Evolutionary conservation across 2,329 filamentous ascomycete genomes (phyloP).

Genomic region (Fusarium bactridioides): DNA sequence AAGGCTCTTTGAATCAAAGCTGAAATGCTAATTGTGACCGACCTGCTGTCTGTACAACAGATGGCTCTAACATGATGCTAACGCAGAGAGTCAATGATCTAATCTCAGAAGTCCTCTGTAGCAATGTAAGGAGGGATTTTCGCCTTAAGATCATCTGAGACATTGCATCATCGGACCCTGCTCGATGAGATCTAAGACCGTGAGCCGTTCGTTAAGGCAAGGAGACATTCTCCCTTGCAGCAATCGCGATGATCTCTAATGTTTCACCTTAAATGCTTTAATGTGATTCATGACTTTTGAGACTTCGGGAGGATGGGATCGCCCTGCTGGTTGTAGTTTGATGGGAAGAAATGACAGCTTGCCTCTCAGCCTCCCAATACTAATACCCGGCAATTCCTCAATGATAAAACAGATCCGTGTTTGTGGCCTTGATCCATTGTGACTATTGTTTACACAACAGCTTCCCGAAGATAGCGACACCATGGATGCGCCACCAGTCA

Average conservation of each 20-base stretch:
- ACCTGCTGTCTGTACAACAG: rapidly evolving
- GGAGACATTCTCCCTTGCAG: neutral
- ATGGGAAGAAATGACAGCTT: neutral
- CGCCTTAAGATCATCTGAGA: neutral
- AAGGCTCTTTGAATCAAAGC: neutral
- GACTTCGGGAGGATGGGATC: too few species aligned
- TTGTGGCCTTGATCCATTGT: rapidly evolving
- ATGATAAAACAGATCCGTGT: neutral
- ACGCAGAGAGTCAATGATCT: neutral
- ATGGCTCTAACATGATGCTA: neutral
- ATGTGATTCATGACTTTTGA: neutral
- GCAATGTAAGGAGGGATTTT: neutral
- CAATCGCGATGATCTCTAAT: neutral
- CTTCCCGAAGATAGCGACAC: neutral
- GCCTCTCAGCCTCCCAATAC: neutral
- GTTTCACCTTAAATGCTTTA: too few species aligned
- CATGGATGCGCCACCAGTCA: neutral
- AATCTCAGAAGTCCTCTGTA: neutral
- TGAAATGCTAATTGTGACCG: neutral
- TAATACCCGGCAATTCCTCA: neutral
- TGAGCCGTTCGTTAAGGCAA: neutral
- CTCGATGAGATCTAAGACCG: neutral
- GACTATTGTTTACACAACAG: rapidly evolving
- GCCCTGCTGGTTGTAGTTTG: neutral
- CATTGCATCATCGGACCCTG: neutral